Evolutionary conservation across 345 rosid genomes (phyloP), one percentile per base, ranked within the genome.

Genomic region (Iberis pinnata): DNA sequence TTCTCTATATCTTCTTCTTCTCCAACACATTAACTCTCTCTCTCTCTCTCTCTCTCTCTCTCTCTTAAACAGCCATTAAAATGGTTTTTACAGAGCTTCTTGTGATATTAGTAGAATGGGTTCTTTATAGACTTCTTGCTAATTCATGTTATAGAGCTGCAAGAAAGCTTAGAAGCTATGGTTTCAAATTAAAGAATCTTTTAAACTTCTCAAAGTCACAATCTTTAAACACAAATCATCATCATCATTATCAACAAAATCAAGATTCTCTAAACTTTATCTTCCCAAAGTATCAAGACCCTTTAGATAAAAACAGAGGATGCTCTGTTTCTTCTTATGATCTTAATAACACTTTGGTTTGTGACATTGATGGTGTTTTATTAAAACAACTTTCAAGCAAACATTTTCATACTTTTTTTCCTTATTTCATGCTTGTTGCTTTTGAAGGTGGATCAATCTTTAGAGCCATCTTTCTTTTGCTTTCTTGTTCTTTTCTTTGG

Each of bases 361-460:
- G 84, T 49, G 96, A 92, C 70, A 52, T 92, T 13, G 68, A 80
- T 27, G 87, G 85, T 4, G 79, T 74, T 27, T 41, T 92, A 39
- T 68, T 92, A 18, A 70, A 78, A 51, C 56, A 60, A 35, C 26
- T 14, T 41, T 67, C 71, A 2, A 67, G 57, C 56, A 55, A 53
- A 47, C 66, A 60, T 51, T 68, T 88, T 40, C 51, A 60, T 3
- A 69, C 86, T 12, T 76, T 83, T 51, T 92, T 92, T 57, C 98
- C 98, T 66, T 92, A 74, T 60, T 92, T 92, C 78, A 92, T 92
- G 96, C 89, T 92, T 0, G 73, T 88, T 7, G 93, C 96, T 20
- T 92, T 92, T 12, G 98, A 92, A 71, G 93, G 86, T 27, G 98
- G 98, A 6, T 68, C 83, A 61, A 71, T 90, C 51, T 20, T 92